Percentiles rank a stretch among this genome's conserved stretches.
Conservation (phyloP, 108 stramenopile genomes). For the Conticribra weissflogii region DNA sequence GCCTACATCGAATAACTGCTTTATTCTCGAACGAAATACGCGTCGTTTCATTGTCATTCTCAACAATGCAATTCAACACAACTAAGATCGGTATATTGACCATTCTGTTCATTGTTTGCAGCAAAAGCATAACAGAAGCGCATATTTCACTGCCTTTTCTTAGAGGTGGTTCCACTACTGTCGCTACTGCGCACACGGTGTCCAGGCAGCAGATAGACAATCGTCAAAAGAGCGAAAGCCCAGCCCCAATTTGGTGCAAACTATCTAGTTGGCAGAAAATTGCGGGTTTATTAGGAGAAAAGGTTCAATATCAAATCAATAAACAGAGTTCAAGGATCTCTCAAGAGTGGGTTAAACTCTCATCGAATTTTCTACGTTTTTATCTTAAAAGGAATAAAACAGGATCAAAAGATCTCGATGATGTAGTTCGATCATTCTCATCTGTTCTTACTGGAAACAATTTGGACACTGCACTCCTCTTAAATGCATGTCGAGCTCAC, state of each 20-base stretch:
- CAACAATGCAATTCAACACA: not conserved
- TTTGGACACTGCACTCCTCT: constrained; percentile 51
- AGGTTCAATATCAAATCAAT: constrained; percentile 20
- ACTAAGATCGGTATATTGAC: not conserved
- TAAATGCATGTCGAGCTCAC: constrained; percentile 56
- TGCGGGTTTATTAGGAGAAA: constrained; percentile 17
- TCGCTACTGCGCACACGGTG: constrained; percentile 11
- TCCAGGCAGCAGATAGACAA: constrained; percentile 3
- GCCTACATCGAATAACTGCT: not conserved
- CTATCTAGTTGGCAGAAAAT: constrained; percentile 5
- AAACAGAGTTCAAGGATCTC: constrained; percentile 9
- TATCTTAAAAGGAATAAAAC: constrained; percentile 5
- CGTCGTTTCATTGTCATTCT: not conserved
- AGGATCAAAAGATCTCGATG: constrained; percentile 35
- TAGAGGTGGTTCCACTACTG: constrained; percentile 34
- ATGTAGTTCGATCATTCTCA: constrained; percentile 36
- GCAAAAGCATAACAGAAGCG: not conserved
- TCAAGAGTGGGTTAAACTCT: constrained; percentile 22
- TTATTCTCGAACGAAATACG: not conserved
- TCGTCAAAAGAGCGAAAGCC: not conserved
- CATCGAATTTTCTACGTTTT: constrained; percentile 12
- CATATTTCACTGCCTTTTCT: constrained; percentile 25
- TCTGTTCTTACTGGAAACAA: constrained; percentile 27
- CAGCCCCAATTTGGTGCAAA: not conserved
- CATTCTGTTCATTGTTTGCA: not conserved